A percentile compares a stretch with the other conserved stretches of the same genome.
These are phyloP conservation scores for Xylaria arbuscula DNA, from an alignment of 2,329 filamentous ascomycete genomes.

Conservation along the genomic window DNA sequence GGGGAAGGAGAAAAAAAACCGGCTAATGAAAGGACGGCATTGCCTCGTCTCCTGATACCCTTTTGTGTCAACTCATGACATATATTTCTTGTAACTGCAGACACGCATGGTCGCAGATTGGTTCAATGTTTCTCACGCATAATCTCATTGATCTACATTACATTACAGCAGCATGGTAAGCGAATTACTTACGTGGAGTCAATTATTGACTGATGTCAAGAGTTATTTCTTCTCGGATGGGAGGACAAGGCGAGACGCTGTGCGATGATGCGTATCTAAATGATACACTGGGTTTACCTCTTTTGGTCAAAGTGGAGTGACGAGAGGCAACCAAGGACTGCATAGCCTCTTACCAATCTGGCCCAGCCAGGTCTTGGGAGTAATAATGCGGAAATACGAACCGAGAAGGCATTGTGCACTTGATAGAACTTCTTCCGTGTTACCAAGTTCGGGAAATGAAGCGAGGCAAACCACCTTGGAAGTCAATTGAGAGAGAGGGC, in stretches of 20 bases:
- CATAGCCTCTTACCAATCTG: not conserved
- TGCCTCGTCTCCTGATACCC: slow-evolving; percentile 2
- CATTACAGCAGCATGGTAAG: not conserved
- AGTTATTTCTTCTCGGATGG: not conserved
- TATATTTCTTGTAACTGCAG: not conserved
- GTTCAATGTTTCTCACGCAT: not conserved
- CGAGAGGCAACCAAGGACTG: not conserved
- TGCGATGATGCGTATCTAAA: slow-evolving; percentile 5
- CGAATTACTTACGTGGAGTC: not conserved
- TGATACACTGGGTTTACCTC: not conserved
- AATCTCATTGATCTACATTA: not conserved
- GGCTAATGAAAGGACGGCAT: not conserved
- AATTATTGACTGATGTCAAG: not conserved
- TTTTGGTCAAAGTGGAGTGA: not conserved
- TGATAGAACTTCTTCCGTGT: not conserved
- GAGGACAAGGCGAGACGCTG: not conserved
- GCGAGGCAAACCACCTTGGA: not conserved
- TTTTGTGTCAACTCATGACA: not conserved
- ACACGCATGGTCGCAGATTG: not conserved
- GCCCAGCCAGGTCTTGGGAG: not conserved
- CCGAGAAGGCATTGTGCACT: not conserved
- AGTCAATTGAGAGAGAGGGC: not conserved
- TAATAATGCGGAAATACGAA: not conserved
- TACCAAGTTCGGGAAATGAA: no score
- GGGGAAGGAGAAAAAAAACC: no score